phyloP scores from a whole-genome alignment of 352 stramenopile genomes.

The Pythium phragmitis region DNA sequence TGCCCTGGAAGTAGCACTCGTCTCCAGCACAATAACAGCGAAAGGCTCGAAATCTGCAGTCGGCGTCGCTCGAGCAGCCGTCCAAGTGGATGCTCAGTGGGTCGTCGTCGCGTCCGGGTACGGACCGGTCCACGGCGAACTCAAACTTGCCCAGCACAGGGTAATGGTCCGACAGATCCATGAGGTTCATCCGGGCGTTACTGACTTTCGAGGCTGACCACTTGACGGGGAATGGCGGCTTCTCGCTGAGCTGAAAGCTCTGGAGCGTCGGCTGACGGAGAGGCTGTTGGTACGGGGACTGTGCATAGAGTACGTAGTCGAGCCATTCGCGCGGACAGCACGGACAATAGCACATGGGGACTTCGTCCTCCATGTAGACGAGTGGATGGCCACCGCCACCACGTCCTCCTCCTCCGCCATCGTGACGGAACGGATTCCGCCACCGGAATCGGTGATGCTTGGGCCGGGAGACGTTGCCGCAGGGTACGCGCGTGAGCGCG shows the following conservation, averaged over 20 bases:
- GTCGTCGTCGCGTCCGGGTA: conserved; percentile 53
- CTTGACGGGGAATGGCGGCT: conserved; percentile 48
- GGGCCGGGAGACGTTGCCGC: conserved; percentile 8
- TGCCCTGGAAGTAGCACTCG: conserved; percentile 70
- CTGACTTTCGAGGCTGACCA: conserved; percentile 56
- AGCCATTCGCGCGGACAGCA: conserved; percentile 83
- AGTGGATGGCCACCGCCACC: conserved; percentile 23
- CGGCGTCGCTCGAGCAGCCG: conserved; percentile 65
- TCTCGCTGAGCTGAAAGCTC: conserved; percentile 52
- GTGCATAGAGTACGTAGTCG: conserved; percentile 77
- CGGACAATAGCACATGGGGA: conserved; percentile 72
- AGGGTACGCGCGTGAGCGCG: conserved; percentile 52
- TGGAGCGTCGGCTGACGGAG: conserved; percentile 49
- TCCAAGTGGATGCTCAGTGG: conserved; percentile 64
- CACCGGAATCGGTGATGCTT: conserved; percentile 16
- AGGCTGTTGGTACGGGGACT: conserved; percentile 66
- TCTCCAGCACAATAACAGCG: conserved; percentile 70
- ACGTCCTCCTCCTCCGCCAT: conserved; percentile 3
- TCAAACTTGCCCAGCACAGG: conserved; percentile 68
- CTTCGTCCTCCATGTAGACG: conserved; percentile 32
- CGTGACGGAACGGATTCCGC: not conserved
- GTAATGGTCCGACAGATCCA: conserved; percentile 82
- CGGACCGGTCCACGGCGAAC: conserved; percentile 34
- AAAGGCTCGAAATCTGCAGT: conserved; percentile 69
- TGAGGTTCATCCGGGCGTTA: conserved; percentile 51